Conservation (phyloP, 2,329 filamentous ascomycete species). For the Chaetomiaceae sp. region DNA sequence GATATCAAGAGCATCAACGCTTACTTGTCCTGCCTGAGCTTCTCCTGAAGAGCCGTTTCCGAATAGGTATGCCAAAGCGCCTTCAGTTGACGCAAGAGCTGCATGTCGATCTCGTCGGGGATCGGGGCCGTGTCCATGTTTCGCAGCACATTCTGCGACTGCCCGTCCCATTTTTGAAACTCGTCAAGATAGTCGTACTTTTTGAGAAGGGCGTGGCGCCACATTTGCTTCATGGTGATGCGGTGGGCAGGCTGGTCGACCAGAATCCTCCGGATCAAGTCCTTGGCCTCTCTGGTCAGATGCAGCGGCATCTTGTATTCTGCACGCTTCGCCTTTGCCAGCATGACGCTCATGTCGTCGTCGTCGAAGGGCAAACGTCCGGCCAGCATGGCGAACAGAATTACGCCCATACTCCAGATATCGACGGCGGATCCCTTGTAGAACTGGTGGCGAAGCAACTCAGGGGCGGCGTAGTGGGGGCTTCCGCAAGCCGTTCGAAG, state of each 20-base stretch:
- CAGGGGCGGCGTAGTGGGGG: conserved; percentile 92
- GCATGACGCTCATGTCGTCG: conserved; percentile 56
- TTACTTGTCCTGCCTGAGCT: conserved; percentile 61
- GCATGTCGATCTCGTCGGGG: conserved; percentile 66
- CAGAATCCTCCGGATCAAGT: conserved; percentile 76
- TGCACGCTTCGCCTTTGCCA: conserved; percentile 55
- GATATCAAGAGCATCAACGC: too few species aligned
- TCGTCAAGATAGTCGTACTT: conserved; percentile 77
- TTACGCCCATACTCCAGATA: conserved; percentile 91
- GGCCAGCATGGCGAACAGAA: conserved; percentile 81
- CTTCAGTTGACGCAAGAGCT: conserved; percentile 78
- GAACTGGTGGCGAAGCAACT: conserved; percentile 70
- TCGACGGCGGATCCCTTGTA: conserved; percentile 87
- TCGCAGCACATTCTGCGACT: conserved; percentile 54
- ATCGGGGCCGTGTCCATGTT: conserved; percentile 57
- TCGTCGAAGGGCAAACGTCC: conserved; percentile 80
- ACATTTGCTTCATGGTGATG: conserved; percentile 76
- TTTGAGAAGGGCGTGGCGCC: conserved; percentile 78
- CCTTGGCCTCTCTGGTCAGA: conserved; percentile 64
- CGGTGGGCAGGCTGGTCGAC: conserved; percentile 72
- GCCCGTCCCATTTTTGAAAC: conserved; percentile 49
- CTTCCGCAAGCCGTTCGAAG: conserved; percentile 91
- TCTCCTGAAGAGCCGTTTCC: conserved; percentile 64
- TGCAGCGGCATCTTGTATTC: conserved; percentile 56
- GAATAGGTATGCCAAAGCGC: conserved; percentile 87